Conservation (phyloP, 106 monocot genomes). For the Phalaenopsis equestris region DNA sequence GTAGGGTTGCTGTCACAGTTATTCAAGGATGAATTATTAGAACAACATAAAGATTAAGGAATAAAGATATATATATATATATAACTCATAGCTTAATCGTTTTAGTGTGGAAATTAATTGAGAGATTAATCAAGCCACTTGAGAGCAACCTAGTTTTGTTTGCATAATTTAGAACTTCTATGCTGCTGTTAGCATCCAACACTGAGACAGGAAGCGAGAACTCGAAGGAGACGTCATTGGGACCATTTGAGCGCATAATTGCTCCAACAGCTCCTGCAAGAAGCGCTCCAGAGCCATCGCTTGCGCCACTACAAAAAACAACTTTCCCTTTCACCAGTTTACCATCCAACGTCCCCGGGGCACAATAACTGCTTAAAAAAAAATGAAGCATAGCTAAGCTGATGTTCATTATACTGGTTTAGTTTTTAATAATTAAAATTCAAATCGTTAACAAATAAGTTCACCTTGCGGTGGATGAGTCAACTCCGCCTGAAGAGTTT, state of each 20-base stretch:
- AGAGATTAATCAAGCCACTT: not conserved
- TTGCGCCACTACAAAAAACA: constrained; percentile 15
- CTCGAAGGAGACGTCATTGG: constrained; percentile 6
- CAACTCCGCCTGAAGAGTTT: constrained; percentile 2
- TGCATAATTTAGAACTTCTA: constrained; percentile 5
- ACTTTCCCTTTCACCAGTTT: constrained; percentile 22
- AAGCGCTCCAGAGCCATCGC: constrained; percentile 2
- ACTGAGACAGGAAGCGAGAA: constrained; percentile 13
- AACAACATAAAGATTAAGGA: not conserved
- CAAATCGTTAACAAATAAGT: not conserved
- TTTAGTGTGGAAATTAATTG: not conserved
- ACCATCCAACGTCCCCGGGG: constrained; percentile 4
- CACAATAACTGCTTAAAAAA: not conserved
- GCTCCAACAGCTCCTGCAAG: constrained; percentile 16
- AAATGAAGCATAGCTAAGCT: not conserved
- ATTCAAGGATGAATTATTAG: not conserved
- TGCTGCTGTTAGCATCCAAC: not conserved
- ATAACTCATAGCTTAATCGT: not conserved
- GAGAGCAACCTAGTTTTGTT: constrained; percentile 16
- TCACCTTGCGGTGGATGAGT: not conserved
- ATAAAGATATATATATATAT: too few relatives aligned
- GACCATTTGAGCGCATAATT: constrained; percentile 4
- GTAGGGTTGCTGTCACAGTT: constrained; percentile 14
- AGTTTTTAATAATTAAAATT: too few relatives aligned
- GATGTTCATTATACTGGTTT: too few relatives aligned